Base-by-base conservation (phyloP, 2,329 filamentous ascomycete species). In the Phoma sp. region DNA sequence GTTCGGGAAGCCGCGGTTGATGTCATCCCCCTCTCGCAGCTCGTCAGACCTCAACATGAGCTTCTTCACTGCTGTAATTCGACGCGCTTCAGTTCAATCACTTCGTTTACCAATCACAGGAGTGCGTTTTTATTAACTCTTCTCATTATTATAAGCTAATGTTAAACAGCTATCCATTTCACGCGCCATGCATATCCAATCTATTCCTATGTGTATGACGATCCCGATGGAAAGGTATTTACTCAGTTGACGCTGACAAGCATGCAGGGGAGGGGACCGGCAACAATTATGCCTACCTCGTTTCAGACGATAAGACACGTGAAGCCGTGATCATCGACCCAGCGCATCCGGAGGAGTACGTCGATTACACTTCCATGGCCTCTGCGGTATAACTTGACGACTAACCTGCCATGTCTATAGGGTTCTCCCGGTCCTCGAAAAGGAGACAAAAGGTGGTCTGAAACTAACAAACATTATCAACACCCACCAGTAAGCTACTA, bases 391-490 rank as follows among this genome's bases (percentile, higher is more conserved):
- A 7, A 5, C n/a, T 9, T 6, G 11, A n/a, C 15, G 10, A 10
- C 28, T 43, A 11, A 43, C 18, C 15, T 30, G 4, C 11, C 14
- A 29, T 15, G 2, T 21, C 5, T 20, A 50, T 40, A 88, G 86
- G 64, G 86, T 88, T 4, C 73, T 84, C 3, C 85, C 86, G 11
- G 80, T 83, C 9, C 77, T 99, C 46, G 88, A 93, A 72, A 83
- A 92, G 61, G 87, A 90, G 55, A 88, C 91, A 5, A 77, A 86
- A 18, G 88, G 89, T 14, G 84, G 85, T 64, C 91, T 96, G 70
- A 93, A 96, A 65, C 78, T 99, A 58, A 92, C 84, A 20, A 90
- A 88, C 42, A 96, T 99, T 71, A 87, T 98, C 68, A 99, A 99
- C 73, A 99, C 95, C 1, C 95, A 99, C 71, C 93, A 98, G 93